phyloP scores from a whole-genome alignment of 306 rosid genomes.

The Casuarina equisetifolia region DNA sequence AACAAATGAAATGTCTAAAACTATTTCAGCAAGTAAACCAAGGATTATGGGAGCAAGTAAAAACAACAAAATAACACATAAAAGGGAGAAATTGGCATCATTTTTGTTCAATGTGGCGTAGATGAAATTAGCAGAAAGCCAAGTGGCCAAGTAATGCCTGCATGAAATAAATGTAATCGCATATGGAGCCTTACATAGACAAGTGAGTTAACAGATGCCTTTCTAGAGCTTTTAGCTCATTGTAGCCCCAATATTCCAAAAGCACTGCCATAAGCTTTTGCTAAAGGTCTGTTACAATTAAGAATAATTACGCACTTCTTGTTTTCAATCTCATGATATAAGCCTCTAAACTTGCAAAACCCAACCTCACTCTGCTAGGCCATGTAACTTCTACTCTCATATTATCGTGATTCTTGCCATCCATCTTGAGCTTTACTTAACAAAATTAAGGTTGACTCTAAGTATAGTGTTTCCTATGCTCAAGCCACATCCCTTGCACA shows the following conservation, averaged over 20 bases:
- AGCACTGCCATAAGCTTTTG: neutral
- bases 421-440: neutral
- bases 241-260: neutral
- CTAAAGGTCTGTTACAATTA: neutral
- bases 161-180: neutral
- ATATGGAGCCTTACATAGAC: neutral
- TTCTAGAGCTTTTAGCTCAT: neutral
- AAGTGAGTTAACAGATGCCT: neutral
- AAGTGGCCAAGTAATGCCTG: neutral
- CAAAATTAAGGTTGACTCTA: neutral
- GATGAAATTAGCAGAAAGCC: neutral
- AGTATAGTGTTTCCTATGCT: neutral
- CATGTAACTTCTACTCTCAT: neutral
- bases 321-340: neutral
- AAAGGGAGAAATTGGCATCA: neutral
- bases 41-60: neutral
- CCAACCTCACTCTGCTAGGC: neutral
- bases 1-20: neutral
- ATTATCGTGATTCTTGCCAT: conserved; percentile 3
- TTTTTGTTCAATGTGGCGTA: neutral
- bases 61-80: neutral
- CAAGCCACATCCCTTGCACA: neutral
- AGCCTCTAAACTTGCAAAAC: neutral
- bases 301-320: neutral
- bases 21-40: no score